These are phyloP conservation scores for Nicotiana obtusifolia DNA, from an alignment of 257 asterid genomes.

Conservation along the genomic window DNA sequence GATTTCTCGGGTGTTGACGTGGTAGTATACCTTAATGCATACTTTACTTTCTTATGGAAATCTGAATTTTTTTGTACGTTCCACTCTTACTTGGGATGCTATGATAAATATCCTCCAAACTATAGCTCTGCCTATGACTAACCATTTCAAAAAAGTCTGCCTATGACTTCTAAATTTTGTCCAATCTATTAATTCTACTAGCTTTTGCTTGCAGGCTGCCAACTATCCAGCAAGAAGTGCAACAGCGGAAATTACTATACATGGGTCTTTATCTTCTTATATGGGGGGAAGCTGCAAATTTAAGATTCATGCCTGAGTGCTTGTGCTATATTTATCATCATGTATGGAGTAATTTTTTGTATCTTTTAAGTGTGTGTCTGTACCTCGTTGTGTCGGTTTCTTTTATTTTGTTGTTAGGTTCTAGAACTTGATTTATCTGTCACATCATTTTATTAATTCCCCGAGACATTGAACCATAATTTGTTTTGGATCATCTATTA, in stretches of 20 bases:
- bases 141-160: neutral
- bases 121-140: neutral
- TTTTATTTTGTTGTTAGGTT: neutral
- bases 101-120: neutral
- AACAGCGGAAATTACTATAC: slow-evolving; percentile 86
- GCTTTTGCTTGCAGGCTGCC: slow-evolving; percentile 67
- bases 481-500: neutral
- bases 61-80: neutral
- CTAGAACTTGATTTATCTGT: neutral
- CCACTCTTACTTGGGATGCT: neutral
- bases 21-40: neutral
- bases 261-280: slow-evolving; percentile 97
- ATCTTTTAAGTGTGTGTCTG: neutral
- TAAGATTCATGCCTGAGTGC: slow-evolving; percentile 98
- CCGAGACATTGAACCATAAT: neutral
- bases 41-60: neutral
- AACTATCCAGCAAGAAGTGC: slow-evolving; percentile 95
- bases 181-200: slow-evolving; percentile 11
- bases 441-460: neutral
- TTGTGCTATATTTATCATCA: slow-evolving; percentile 94
- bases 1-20: neutral
- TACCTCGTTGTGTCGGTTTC: slow-evolving; percentile 1
- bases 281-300: slow-evolving; percentile 99
- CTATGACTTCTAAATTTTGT: neutral
- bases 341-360: slow-evolving; percentile 35